These are phyloP conservation scores for Melastoma malabathricum DNA, from an alignment of 345 rosid genomes.

Conservation along the genomic window DNA sequence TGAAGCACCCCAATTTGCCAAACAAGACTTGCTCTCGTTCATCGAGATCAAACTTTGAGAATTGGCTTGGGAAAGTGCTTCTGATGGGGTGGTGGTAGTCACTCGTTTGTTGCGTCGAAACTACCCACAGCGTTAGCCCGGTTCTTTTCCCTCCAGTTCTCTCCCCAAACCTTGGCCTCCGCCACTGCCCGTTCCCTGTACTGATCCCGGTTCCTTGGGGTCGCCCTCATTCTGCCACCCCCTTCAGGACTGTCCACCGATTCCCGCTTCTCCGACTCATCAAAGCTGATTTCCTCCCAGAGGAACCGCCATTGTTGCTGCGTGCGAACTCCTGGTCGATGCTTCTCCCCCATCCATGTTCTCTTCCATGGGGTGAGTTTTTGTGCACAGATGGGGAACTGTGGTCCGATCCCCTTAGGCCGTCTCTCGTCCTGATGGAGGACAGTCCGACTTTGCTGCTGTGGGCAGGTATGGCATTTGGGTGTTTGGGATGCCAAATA, in stretches of 20 bases:
- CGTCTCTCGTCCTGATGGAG: conserved; percentile 53
- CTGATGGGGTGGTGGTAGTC: not conserved
- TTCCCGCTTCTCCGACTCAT: conserved; percentile 52
- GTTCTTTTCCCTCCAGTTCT: conserved; percentile 89
- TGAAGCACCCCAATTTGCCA: no score
- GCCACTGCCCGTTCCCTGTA: conserved; percentile 98
- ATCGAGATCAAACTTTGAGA: no score
- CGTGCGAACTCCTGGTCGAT: conserved; percentile 39
- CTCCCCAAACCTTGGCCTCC: conserved; percentile 98
- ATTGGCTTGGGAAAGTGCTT: no score
- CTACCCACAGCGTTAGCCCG: conserved; percentile 59
- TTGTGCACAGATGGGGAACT: conserved; percentile 65
- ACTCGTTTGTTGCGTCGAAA: conserved; percentile 71
- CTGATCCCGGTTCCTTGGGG: conserved; percentile 65
- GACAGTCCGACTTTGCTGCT: conserved; percentile 62
- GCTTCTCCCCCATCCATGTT: conserved; percentile 38
- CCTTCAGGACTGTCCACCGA: conserved; percentile 63
- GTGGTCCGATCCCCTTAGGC: conserved; percentile 32
- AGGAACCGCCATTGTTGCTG: conserved; percentile 57
- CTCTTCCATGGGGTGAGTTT: conserved; percentile 85
- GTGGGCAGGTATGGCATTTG: conserved; percentile 37
- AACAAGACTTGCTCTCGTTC: no score
- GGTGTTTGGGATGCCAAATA: conserved; percentile 88
- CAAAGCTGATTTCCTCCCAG: conserved; percentile 76
- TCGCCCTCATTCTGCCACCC: conserved; percentile 46